Conservation (phyloP, 2,329 filamentous ascomycete genomes). For the Ambrosiella xylebori region DNA sequence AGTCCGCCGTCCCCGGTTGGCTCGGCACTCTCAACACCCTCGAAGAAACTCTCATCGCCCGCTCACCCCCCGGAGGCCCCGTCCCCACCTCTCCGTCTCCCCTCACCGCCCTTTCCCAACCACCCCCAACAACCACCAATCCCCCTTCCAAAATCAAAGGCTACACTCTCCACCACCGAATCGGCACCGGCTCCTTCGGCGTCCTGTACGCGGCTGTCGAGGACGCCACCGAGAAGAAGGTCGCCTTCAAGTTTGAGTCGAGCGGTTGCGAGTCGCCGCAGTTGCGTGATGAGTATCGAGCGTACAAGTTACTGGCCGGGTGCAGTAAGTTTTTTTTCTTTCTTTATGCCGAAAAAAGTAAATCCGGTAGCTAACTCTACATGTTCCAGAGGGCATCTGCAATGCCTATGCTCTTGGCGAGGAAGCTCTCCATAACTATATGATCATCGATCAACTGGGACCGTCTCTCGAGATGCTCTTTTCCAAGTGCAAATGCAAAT, state of each 20-base stretch:
- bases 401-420: slow-evolving; percentile 7
- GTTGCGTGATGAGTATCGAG: slow-evolving; percentile 10
- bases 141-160: background rate
- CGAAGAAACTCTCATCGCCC: background rate
- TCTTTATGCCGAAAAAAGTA: background rate
- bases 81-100: background rate
- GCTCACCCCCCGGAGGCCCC: background rate
- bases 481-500: slow-evolving; percentile 8
- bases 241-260: slow-evolving; percentile 11
- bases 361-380: background rate
- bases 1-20: too few species aligned
- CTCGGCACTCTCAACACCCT: too few species aligned
- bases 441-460: slow-evolving; percentile 9
- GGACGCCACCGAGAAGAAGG: background rate
- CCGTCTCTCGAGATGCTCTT: slow-evolving; percentile 11
- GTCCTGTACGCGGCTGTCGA: slow-evolving; percentile 9
- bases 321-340: slow-evolving; percentile 6
- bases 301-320: slow-evolving; percentile 8
- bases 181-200: slow-evolving; percentile 11
- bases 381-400: slow-evolving; percentile 5
- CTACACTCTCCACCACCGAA: slow-evolving; percentile 2
- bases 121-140: background rate
- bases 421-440: slow-evolving; percentile 8
- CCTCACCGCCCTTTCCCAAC: background rate
- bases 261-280: slow-evolving; percentile 8